Evolutionary conservation across 306 rosid species (phyloP), one percentile per base, ranked within the genome.

Genomic region (Pyrus communis): DNA sequence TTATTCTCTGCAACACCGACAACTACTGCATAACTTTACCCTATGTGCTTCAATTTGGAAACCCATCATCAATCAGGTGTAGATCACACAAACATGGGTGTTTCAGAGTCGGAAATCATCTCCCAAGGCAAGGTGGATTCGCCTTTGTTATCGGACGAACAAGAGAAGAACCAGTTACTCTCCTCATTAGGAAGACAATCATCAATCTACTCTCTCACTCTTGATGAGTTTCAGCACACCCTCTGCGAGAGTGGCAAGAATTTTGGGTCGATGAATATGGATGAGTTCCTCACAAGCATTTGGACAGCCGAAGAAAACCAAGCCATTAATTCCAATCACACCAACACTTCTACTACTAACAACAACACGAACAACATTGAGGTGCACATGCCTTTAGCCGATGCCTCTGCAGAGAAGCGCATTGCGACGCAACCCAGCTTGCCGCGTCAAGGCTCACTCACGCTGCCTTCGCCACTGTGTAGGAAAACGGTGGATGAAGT

Each of bases 201-300:
- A 8, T 95, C 97, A 0, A 95, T 95, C 46, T 95, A 92, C 70
- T 88, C 98, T 0, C 97, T 95, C 63, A 95, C 97, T 4, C 87
- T 95, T 0, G 97, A 95, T 2, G 97, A 95, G 85, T 92, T 95
- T 64, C 98, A 95, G 57, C 88, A 92, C 69, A 79, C 88, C 6
- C 88, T 92, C 3, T 85, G 89, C n/a, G 98, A 87, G 60, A 80
- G 76, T 1, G 90, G 97, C 33, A 95, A 90, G 87, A 89, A 92
- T 38, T 90, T 95, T 3, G 97, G 97, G 3, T 92, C 97, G 27
- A 95, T 95, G 97, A 95, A 95, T 86, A 95, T 95, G 98, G 98
- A 95, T 70, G 98, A 92, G 87, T 92, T 95, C 60, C 92, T 95
- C 51, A 89, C 80, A 31, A 90, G 96, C 77, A 89, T 95, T 3